These are phyloP conservation scores for Solanum tarijense DNA, from an alignment of 257 asterid species.

Conservation along the genomic window DNA sequence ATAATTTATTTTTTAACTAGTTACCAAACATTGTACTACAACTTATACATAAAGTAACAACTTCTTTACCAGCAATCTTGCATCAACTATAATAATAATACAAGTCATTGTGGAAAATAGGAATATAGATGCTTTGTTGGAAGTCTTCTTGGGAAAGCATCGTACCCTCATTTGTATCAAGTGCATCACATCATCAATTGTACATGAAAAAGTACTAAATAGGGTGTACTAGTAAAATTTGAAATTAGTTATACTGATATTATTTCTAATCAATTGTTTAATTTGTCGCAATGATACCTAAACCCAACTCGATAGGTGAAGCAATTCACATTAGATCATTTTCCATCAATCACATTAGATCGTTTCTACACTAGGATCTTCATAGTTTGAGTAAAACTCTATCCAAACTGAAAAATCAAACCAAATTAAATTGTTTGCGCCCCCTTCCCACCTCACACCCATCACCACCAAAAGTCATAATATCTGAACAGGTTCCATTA, in stretches of 20 bases:
- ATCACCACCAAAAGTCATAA: not conserved
- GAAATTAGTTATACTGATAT: too few relatives aligned
- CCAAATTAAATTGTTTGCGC: not conserved
- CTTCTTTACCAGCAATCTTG: not conserved
- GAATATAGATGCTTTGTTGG: not conserved
- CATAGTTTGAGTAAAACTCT: too few relatives aligned
- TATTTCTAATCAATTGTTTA: too few relatives aligned
- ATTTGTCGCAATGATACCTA: too few relatives aligned
- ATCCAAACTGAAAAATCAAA: not conserved
- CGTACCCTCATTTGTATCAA: not conserved
- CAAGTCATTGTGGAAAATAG: not conserved
- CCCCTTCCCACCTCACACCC: not conserved
- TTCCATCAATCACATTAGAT: too few relatives aligned
- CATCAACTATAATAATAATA: not conserved
- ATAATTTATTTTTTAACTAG: too few relatives aligned
- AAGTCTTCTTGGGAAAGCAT: not conserved
- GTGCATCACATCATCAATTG: not conserved
- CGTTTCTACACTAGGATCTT: too few relatives aligned
- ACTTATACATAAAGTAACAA: too few relatives aligned
- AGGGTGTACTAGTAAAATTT: too few relatives aligned
- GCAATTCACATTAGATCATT: too few relatives aligned
- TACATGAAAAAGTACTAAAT: not conserved
- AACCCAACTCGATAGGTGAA: too few relatives aligned
- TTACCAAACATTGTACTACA: too few relatives aligned
- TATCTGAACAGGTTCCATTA: not conserved